These are phyloP conservation scores for Trametes hirsuta DNA, from an alignment of 1,284 basidiomycete species.

Conservation along the genomic window DNA sequence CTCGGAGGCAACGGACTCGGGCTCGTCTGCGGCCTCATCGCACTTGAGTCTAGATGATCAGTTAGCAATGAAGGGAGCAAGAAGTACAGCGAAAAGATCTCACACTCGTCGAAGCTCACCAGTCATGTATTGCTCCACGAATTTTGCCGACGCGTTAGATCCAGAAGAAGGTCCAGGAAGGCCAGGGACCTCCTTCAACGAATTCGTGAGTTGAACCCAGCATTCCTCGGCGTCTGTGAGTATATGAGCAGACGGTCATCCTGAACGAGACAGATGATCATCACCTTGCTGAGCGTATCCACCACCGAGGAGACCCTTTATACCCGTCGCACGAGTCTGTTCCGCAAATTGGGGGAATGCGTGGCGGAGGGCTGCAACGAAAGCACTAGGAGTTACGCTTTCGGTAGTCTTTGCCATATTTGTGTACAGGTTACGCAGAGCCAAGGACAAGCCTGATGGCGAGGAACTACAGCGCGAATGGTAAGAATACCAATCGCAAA, in stretches of 20 bases:
- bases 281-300: conserved; percentile 89
- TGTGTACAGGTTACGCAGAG: conserved; percentile 76
- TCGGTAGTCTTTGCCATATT: conserved; percentile 80
- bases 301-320: conserved; percentile 42
- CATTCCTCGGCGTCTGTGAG: conserved; percentile 92
- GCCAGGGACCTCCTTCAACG: conserved; percentile 69
- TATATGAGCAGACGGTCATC: background rate
- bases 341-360: conserved; percentile 95
- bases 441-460: conserved; percentile 45
- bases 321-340: conserved; percentile 38
- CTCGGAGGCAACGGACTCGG: conserved; percentile 66
- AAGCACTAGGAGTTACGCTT: conserved; percentile 73
- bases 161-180: conserved; percentile 39
- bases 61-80: background rate
- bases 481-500: background rate
- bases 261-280: too few species aligned
- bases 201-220: conserved; percentile 84
- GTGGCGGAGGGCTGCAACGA: conserved; percentile 74
- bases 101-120: conserved; percentile 84
- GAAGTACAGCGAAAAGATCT: conserved; percentile 34
- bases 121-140: conserved; percentile 87
- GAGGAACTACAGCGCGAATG: conserved; percentile 18
- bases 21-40: conserved; percentile 83
- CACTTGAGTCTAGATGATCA: conserved; percentile 61
- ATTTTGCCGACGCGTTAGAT: conserved; percentile 44